These are phyloP conservation scores for Moesziomyces aphidis DNA, from an alignment of 1,284 basidiomycete genomes.

Conservation along the genomic window DNA sequence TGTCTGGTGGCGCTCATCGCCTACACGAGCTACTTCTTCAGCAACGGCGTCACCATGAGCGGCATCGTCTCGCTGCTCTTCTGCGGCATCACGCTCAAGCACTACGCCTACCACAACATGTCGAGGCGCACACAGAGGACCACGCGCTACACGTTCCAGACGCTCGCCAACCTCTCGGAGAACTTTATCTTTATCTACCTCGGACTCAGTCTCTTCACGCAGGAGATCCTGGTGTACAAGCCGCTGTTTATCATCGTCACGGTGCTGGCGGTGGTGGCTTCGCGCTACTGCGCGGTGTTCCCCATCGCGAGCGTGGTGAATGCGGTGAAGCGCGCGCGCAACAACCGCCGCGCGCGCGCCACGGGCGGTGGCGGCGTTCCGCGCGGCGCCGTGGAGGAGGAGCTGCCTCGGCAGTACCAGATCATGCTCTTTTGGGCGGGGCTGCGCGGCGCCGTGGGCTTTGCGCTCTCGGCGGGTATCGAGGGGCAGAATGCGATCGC, in stretches of 20 bases:
- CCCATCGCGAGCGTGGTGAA: slow-evolving; percentile 96
- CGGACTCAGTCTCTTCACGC: slow-evolving; percentile 92
- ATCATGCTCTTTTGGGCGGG: slow-evolving; percentile 94
- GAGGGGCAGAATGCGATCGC: slow-evolving; percentile 90
- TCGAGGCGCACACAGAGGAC: slow-evolving; percentile 91
- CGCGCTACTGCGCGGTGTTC: slow-evolving; percentile 95
- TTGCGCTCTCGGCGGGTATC: slow-evolving; percentile 95
- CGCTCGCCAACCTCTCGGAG: slow-evolving; percentile 77
- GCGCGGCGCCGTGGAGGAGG: slow-evolving; percentile 36
- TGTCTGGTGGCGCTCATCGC: slow-evolving; percentile 93
- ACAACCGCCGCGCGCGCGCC: slow-evolving; percentile 71
- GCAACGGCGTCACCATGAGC: slow-evolving; percentile 91
- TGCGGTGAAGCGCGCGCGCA: slow-evolving; percentile 83
- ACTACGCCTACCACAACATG: slow-evolving; percentile 99
- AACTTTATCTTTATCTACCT: slow-evolving; percentile 99
- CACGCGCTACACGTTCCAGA: slow-evolving; percentile 81
- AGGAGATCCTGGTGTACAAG: slow-evolving; percentile 89
- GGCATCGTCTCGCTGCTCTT: slow-evolving; percentile 98
- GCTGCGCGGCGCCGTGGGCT: slow-evolving; percentile 93
- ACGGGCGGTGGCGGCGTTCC: slow-evolving; percentile 46
- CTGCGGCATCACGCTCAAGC: slow-evolving; percentile 98
- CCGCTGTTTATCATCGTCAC: slow-evolving; percentile 83
- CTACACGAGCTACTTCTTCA: slow-evolving; percentile 97
- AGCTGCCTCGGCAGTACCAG: slow-evolving; percentile 65
- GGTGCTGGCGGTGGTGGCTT: slow-evolving; percentile 85